phyloP scores from a whole-genome alignment of 2,329 filamentous ascomycete species.

The Colletotrichum tofieldiae region DNA sequence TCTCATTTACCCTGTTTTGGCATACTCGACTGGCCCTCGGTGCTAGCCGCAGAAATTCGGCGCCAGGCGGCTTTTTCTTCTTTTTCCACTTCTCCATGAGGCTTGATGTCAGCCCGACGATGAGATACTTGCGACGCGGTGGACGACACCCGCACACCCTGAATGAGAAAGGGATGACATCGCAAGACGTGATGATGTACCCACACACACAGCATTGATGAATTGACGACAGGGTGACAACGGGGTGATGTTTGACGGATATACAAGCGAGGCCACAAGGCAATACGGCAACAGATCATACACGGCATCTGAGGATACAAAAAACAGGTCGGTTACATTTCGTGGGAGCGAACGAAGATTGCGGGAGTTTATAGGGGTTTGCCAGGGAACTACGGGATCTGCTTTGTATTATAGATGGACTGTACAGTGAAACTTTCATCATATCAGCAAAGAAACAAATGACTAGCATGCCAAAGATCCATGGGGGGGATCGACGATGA shows the following conservation, averaged over 20 bases:
- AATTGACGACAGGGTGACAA: not conserved
- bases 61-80: not conserved
- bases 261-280: not conserved
- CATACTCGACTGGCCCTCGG: not conserved
- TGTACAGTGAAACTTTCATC: not conserved
- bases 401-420: conserved; percentile 3
- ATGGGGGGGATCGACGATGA: too few relatives aligned
- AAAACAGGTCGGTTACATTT: not conserved
- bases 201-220: not conserved
- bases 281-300: not conserved
- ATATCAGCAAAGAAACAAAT: not conserved
- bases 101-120: not conserved
- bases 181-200: not conserved
- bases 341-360: not conserved
- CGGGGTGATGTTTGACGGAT: not conserved
- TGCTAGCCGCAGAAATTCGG: too few relatives aligned
- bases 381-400: not conserved
- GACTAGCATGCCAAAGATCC: not conserved
- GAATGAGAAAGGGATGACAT: not conserved
- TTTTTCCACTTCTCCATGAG: not conserved
- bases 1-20: not conserved
- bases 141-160: not conserved
- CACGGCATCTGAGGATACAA: not conserved
- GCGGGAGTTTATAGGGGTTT: not conserved
- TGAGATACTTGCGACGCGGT: not conserved